Percentiles rank a stretch among this genome's conserved stretches.
Evolutionary conservation across 2,329 filamentous ascomycete species (phyloP).

Genomic region (Teratosphaeriaceae sp.): DNA sequence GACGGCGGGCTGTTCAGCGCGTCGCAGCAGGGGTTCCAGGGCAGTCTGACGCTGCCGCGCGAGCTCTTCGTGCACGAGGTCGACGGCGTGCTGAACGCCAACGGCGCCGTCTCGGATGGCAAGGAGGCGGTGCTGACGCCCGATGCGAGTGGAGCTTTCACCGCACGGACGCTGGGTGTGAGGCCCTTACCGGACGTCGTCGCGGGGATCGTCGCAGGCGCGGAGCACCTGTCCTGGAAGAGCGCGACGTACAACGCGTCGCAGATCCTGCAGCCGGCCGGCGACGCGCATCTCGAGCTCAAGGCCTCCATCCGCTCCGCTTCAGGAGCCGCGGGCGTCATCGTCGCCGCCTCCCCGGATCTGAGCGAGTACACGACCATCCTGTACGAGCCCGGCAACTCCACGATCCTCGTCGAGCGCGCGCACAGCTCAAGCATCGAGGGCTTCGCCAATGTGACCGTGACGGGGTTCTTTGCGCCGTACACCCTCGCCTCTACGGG

Average conservation of each 20-base stretch:
- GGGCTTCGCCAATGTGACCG: conserved; percentile 38
- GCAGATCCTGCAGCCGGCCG: conserved; percentile 23
- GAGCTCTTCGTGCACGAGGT: conserved; percentile 43
- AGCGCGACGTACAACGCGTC: conserved; percentile 21
- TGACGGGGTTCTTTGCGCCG: conserved; percentile 41
- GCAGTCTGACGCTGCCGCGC: conserved; percentile 37
- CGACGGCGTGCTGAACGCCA: conserved; percentile 30
- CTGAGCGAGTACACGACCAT: conserved; percentile 40
- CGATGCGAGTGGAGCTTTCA: conserved; percentile 31
- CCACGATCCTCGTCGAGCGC: conserved; percentile 42
- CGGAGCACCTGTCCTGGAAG: conserved; percentile 19
- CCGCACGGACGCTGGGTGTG: conserved; percentile 39
- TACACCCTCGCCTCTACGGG: conserved; percentile 30
- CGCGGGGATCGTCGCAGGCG: conserved; percentile 29
- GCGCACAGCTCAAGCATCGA: conserved; percentile 36
- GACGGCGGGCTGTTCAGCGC: conserved; percentile 33
- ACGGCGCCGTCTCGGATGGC: conserved; percentile 20
- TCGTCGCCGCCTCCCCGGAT: conserved; percentile 37
- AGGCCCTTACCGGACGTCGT: conserved; percentile 41
- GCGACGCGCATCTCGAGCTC: conserved; percentile 36
- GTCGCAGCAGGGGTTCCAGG: conserved; percentile 38
- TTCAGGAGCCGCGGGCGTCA: conserved; percentile 36
- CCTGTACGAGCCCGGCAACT: conserved; percentile 39
- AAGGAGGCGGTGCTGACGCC: conserved; percentile 19
- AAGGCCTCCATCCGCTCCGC: conserved; percentile 30